phyloP scores from a whole-genome alignment of 257 asterid species.

The Asclepias syriaca region DNA sequence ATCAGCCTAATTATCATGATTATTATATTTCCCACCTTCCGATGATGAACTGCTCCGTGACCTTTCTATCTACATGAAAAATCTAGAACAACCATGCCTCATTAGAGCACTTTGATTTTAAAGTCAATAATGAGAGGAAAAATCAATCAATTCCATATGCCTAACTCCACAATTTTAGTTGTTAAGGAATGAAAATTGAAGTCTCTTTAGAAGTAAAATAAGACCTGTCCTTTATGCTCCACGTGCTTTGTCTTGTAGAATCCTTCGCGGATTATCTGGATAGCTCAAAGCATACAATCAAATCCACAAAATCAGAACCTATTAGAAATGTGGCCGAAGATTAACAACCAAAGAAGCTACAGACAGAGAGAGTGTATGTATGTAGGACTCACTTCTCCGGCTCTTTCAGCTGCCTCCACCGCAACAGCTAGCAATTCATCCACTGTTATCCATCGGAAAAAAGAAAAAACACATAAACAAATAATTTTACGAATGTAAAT shows the following conservation, averaged over 20 bases:
- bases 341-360: neutral
- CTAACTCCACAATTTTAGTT: neutral
- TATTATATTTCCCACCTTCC: neutral
- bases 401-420: slow-evolving; percentile 62
- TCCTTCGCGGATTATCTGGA: slow-evolving; percentile 62
- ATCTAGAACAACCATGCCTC: neutral
- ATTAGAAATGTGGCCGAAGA: slow-evolving; percentile 9
- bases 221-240: slow-evolving; percentile 81
- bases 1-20: neutral
- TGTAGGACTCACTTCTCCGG: slow-evolving; percentile 53
- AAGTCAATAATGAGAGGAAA: neutral
- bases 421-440: slow-evolving; percentile 59
- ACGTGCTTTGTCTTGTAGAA: slow-evolving; percentile 63
- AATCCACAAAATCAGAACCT: slow-evolving; percentile 6
- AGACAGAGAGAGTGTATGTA: neutral
- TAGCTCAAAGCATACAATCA: slow-evolving; percentile 10
- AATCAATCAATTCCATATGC: neutral
- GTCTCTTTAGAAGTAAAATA: neutral
- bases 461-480: neutral
- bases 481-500: neutral
- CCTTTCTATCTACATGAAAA: neutral
- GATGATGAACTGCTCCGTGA: neutral
- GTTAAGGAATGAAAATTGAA: neutral
- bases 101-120: neutral
- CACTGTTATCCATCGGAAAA: slow-evolving; percentile 22